Evolutionary conservation across 2,329 filamentous ascomycete species (phyloP).

Genomic region (Ascochyta viciae-villosae): DNA sequence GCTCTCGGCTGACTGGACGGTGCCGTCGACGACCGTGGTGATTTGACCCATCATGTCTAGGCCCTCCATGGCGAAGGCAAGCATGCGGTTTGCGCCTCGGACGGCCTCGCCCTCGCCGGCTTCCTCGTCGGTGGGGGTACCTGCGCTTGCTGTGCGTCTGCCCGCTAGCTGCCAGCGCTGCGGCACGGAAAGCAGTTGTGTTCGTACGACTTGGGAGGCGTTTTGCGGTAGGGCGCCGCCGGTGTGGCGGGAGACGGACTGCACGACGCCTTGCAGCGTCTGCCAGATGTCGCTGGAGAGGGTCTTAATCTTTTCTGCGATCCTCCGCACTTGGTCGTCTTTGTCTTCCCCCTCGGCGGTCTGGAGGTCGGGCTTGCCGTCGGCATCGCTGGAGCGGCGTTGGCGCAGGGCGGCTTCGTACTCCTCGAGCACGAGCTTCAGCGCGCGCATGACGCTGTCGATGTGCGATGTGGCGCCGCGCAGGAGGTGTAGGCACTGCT

Average conservation of each 20-base stretch:
- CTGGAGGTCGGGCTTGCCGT: constrained; percentile 23
- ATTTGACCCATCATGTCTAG: constrained; percentile 95
- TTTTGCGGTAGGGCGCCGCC: constrained; percentile 93
- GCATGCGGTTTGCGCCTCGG: constrained; percentile 73
- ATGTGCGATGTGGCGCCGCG: constrained; percentile 84
- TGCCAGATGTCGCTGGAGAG: constrained; percentile 58
- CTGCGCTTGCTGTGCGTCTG: constrained; percentile 42
- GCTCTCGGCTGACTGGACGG: constrained; percentile 86
- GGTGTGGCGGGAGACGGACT: constrained; percentile 86
- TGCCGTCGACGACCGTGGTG: constrained; percentile 84
- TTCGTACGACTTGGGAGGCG: constrained; percentile 80
- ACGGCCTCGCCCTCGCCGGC: constrained; percentile 51
- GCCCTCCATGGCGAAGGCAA: constrained; percentile 87
- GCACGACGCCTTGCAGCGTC: constrained; percentile 76
- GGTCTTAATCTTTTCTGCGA: constrained; percentile 79
- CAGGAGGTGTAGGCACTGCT: constrained; percentile 82
- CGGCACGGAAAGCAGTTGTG: constrained; percentile 83
- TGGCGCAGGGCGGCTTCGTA: constrained; percentile 67
- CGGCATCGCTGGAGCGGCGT: constrained; percentile 27
- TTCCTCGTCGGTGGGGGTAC: constrained; percentile 10
- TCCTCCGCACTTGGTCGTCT: constrained; percentile 60
- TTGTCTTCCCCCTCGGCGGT: constrained; percentile 30
- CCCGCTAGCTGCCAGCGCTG: constrained; percentile 80
- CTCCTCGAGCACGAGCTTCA: constrained; percentile 79
- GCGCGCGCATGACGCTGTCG: constrained; percentile 73